Percentiles rank a stretch among this genome's conserved stretches.
phyloP scores from a whole-genome alignment of 768 basidiomycete genomes.

The Austroboletus eburneus region DNA sequence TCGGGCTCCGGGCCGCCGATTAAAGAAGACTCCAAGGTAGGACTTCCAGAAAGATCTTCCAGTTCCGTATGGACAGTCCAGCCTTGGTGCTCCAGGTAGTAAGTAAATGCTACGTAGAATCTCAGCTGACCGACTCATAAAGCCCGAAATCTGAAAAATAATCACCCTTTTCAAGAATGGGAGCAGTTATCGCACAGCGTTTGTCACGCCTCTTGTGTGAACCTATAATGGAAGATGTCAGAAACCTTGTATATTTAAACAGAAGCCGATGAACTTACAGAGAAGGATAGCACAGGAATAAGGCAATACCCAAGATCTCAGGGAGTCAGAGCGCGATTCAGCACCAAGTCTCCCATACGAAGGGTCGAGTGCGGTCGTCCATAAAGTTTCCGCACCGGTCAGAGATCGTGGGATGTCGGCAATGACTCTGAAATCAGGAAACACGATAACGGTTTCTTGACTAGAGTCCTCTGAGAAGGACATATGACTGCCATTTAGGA shows the following conservation, averaged over 20 bases:
- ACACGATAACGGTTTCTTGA: constrained; percentile 76
- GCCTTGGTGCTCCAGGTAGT: constrained; percentile 58
- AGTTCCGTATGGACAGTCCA: constrained; percentile 77
- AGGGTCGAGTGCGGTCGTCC: constrained; percentile 60
- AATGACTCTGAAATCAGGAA: constrained; percentile 90
- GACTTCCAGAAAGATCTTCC: constrained; percentile 46
- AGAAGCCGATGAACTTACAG: constrained; percentile 48
- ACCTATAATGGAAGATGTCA: constrained; percentile 42
- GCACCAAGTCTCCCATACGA: constrained; percentile 46
- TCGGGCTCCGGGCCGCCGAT: constrained; percentile 40
- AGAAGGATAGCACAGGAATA: constrained; percentile 88
- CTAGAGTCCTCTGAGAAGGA: constrained; percentile 58
- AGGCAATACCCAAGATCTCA: constrained; percentile 77
- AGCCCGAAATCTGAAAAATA: no score
- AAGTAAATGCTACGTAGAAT: constrained; percentile 49
- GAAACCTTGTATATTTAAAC: neutral
- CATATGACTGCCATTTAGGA: constrained; percentile 81
- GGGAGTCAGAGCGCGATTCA: constrained; percentile 39
- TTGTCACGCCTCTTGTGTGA: constrained; percentile 94
- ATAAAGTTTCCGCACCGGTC: constrained; percentile 67
- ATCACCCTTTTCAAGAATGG: constrained; percentile 70
- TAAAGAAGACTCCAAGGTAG: constrained; percentile 24
- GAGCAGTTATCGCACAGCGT: constrained; percentile 83
- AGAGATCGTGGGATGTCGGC: constrained; percentile 61
- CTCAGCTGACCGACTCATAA: constrained; percentile 7